Percentiles rank a stretch among this genome's conserved stretches.
Evolutionary conservation across 148 eudicot genomes (phyloP).

Genomic region (Salicornia ramosissima): DNA sequence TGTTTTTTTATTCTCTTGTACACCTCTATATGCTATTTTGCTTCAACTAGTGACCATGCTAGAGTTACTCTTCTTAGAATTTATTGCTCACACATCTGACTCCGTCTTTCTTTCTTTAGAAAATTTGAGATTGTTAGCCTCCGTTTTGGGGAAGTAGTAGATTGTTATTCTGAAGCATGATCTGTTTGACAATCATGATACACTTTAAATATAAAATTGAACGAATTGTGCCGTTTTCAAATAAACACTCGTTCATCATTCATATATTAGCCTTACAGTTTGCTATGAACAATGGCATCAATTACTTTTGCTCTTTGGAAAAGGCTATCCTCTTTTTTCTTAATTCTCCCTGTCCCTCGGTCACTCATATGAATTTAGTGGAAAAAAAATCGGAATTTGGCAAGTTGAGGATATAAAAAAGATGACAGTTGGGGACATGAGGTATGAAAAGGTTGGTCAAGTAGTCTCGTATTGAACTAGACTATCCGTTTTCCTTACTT

Average conservation of each 20-base stretch:
- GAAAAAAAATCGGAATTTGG: too few species aligned
- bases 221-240: neutral
- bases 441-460: neutral
- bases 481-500: too few species aligned
- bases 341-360: neutral
- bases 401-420: neutral
- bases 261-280: neutral
- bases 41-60: neutral
- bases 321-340: neutral
- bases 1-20: neutral
- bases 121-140: neutral
- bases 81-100: neutral
- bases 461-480: too few species aligned
- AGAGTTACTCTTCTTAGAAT: neutral
- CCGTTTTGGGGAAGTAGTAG: neutral
- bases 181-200: neutral
- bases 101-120: neutral
- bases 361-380: too few species aligned
- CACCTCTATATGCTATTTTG: conserved; percentile 7
- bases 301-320: neutral
- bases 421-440: neutral
- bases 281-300: neutral
- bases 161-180: neutral
- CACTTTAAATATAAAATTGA: neutral
- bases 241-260: neutral